Percentiles rank a stretch among this genome's conserved stretches.
These are phyloP conservation scores for Saccharomyces jurei DNA, from an alignment of 805 yeast genomes.

Conservation along the genomic window DNA sequence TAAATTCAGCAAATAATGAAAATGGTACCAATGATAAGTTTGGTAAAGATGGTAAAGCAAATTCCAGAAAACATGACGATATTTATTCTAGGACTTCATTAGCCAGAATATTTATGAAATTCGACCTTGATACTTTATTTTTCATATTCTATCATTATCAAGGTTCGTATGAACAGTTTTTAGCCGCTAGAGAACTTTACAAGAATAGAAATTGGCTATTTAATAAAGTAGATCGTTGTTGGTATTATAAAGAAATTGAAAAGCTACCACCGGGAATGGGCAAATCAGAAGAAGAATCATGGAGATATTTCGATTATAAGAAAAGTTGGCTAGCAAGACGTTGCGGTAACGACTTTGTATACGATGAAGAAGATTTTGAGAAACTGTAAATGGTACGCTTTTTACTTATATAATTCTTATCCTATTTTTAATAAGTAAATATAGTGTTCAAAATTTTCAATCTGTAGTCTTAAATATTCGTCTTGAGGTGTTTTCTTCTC, in stretches of 20 bases:
- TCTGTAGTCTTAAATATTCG: neutral
- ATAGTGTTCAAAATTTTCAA: neutral
- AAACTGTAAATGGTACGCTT: constrained; percentile 6
- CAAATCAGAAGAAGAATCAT: constrained; percentile 41
- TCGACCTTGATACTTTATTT: constrained; percentile 81
- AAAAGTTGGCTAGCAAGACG: constrained; percentile 58
- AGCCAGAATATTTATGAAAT: constrained; percentile 57
- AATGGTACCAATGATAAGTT: constrained; percentile 1
- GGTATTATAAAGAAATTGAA: constrained; percentile 55
- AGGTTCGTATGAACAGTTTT: constrained; percentile 60
- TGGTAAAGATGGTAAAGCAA: constrained; percentile 3
- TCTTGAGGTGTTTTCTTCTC: neutral
- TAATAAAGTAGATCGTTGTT: constrained; percentile 31
- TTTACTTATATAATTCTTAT: neutral
- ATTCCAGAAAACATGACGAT: constrained; percentile 15
- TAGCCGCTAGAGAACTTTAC: constrained; percentile 73
- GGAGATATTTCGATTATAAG: constrained; percentile 83
- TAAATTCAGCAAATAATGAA: neutral
- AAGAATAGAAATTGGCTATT: constrained; percentile 73
- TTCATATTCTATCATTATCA: constrained; percentile 82
- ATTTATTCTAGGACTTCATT: constrained; percentile 33
- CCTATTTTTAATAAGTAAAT: neutral
- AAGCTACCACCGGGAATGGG: constrained; percentile 78
- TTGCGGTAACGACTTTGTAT: constrained; percentile 26
- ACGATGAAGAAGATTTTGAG: constrained; percentile 45